Evolutionary conservation across 768 basidiomycete species (phyloP), one percentile per base, ranked within the genome.

Genomic region (Termitomyces sp.): DNA sequence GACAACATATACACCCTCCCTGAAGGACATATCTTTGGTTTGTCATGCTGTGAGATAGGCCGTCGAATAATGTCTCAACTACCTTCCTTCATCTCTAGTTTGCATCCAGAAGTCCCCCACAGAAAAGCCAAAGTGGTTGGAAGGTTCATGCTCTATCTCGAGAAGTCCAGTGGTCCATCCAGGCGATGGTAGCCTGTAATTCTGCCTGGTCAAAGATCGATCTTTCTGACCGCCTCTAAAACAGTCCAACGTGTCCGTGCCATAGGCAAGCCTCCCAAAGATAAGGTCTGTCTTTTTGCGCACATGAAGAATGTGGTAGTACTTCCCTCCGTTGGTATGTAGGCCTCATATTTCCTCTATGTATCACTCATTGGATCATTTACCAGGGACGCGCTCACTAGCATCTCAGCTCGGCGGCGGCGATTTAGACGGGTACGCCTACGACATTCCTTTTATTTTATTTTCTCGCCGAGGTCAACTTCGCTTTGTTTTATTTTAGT

Each of bases 121-220:
- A 48, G 59, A 72, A 27, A 66, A 80, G 35, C 82, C 84, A 1
- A 70, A 59, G 12, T 88, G 80, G 72, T 66, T 91, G 4, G 67
- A 80, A 65, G 89, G 91, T 28, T 71, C 74, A 55, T 82, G 81
- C 56, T 74, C 79, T 37, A 82, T 91, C 47, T 86, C 82, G 6
- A 75, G 89, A 55, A 90, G 84, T 66, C 91, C 91, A 5, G 82
- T 88, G 6, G 79, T 81, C 19, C 89, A 91, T 66, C 83, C 86
- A 5, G 90, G 90, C 14, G 90, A 91, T 64, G 83, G 89, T 83
- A 55, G 16, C 70, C 59, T 40, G 35, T 34, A 7, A 16, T 34
- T 35, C 45, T 40, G 9, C 8, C 16, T 47, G 27, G 12, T 54
- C 14, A n/a, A 25, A 28, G 40, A 19, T 28, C 23, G 40, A 19